A percentile compares a stretch with the other conserved stretches of the same genome.
Evolutionary conservation across 371 early-diverging fungal genomes (phyloP).

Genomic region (Rhizopus stolonifer): DNA sequence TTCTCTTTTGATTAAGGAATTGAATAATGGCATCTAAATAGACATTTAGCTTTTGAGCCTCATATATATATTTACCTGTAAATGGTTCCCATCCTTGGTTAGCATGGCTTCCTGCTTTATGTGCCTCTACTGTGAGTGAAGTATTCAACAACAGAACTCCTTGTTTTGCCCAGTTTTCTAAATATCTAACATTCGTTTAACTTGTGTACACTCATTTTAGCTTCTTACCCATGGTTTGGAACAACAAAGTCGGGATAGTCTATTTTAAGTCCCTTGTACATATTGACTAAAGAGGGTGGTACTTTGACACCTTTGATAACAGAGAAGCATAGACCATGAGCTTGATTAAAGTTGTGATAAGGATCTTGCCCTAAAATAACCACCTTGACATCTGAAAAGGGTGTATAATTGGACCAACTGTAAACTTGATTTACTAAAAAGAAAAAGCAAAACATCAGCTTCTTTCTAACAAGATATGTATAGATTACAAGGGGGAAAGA

Average conservation of each 20-base stretch:
- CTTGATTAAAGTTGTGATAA: conserved; percentile 92
- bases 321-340: conserved; percentile 91
- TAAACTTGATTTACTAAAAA: conserved; percentile 66
- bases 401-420: conserved; percentile 76
- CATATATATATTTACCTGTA: conserved; percentile 58
- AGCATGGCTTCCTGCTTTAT: conserved; percentile 88
- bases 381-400: conserved; percentile 67
- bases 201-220: background rate
- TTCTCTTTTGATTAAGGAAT: background rate
- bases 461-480: background rate
- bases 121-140: conserved; percentile 86
- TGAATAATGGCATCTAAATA: conserved; percentile 41
- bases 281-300: conserved; percentile 95
- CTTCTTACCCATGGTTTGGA: conserved; percentile 59
- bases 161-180: conserved; percentile 84
- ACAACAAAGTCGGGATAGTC: conserved; percentile 68
- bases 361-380: conserved; percentile 98
- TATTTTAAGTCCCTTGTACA: conserved; percentile 80
- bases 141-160: conserved; percentile 97
- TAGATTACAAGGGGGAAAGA: conserved; percentile 76
- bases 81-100: conserved; percentile 89
- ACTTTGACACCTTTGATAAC: conserved; percentile 73
- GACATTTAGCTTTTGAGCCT: background rate
- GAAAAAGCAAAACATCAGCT: background rate
- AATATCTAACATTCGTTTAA: conserved; percentile 49